phyloP scores from a whole-genome alignment of 2,329 filamentous ascomycete genomes.

The Aspergillus sp. region DNA sequence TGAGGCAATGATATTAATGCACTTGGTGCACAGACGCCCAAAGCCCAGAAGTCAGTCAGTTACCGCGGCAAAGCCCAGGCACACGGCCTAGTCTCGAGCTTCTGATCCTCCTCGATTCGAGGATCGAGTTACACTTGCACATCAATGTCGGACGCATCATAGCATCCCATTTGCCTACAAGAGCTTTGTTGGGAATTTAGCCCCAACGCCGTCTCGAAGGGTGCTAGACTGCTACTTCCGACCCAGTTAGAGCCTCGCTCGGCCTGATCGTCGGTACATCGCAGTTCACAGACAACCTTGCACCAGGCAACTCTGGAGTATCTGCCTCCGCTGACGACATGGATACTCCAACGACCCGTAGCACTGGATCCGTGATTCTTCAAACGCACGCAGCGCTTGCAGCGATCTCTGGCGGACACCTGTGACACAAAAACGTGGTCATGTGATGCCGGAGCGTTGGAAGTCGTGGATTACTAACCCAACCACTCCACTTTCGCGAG shows the following conservation, averaged over 20 bases:
- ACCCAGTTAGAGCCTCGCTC: not conserved
- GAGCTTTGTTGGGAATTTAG: conserved; percentile 30
- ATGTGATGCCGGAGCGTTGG: not conserved
- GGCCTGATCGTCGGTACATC: no score
- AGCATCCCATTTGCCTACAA: not conserved
- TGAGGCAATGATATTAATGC: no score
- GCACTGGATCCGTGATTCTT: no score
- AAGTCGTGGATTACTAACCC: not conserved
- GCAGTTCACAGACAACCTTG: no score
- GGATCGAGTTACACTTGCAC: not conserved
- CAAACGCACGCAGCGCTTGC: no score
- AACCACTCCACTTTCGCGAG: not conserved
- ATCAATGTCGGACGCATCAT: not conserved
- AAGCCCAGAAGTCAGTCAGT: conserved; percentile 1
- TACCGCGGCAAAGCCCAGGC: conserved; percentile 9
- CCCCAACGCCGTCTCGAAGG: conserved; percentile 15
- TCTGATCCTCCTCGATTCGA: conserved; percentile 2
- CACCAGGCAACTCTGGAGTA: not conserved
- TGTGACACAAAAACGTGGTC: not conserved
- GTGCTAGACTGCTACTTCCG: not conserved
- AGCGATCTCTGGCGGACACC: not conserved
- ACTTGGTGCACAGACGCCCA: not conserved
- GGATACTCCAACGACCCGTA: no score
- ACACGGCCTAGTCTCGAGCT: not conserved
- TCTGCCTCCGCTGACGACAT: no score